phyloP scores from a whole-genome alignment of 1,284 basidiomycete species.

The Tylopilus sp. region DNA sequence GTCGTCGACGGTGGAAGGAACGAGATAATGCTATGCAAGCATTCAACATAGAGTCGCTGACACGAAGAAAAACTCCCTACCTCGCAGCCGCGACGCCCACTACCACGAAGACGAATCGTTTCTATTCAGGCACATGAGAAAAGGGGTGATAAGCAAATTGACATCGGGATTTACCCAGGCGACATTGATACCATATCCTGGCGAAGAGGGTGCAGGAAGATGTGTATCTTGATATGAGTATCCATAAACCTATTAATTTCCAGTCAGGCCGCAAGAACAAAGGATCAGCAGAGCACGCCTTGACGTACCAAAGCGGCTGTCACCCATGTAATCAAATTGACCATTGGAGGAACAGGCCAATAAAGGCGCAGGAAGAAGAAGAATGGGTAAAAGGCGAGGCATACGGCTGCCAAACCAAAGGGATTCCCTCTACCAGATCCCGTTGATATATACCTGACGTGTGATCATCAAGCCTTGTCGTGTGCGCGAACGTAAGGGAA shows the following conservation, averaged over 20 bases:
- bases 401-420: conserved; percentile 71
- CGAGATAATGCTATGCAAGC: conserved; percentile 51
- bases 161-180: conserved; percentile 52
- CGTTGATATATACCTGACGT: conserved; percentile 66
- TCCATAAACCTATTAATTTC: conserved; percentile 53
- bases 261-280: neutral
- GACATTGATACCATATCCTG: conserved; percentile 56
- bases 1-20: conserved; percentile 70
- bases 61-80: conserved; percentile 36
- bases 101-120: conserved; percentile 59
- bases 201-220: conserved; percentile 41
- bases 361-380: conserved; percentile 68
- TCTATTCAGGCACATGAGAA: conserved; percentile 33
- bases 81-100: conserved; percentile 62
- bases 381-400: conserved; percentile 68
- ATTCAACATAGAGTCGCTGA: conserved; percentile 3
- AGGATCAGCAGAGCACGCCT: neutral
- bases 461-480: neutral
- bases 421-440: conserved; percentile 64
- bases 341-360: conserved; percentile 71
- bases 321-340: conserved; percentile 70
- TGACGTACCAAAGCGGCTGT: conserved; percentile 60
- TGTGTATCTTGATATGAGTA: conserved; percentile 68
- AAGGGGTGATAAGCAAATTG: neutral
- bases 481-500: neutral